Base-by-base conservation (phyloP, 441 rosid species). In the Theobroma grandiflorum region DNA sequence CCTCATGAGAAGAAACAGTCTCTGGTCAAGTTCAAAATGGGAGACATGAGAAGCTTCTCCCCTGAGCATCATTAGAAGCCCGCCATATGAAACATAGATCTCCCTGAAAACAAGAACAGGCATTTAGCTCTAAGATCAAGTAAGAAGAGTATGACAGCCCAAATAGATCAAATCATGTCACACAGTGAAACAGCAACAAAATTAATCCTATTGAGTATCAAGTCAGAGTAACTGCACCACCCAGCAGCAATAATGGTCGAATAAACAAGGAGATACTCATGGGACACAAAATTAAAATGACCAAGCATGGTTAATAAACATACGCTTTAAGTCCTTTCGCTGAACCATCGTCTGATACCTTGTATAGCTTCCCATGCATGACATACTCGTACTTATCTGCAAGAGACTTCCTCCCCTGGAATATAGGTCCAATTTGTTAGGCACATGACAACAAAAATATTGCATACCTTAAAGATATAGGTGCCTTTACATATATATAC, bases 301-400 rank as follows among this genome's bases (percentile, higher is more conserved):
- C 6, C 50, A 82, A 11, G 37, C 7, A 22, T 31, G 58, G 66
- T 15, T 58, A 4, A 64, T 16, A 80, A 53, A 65, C 97, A 76
- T 88, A 94, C 98, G 93, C 94, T 90, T 87, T 90, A 22, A 84
- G 86, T 62, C 86, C 78, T 87, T 82, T 90, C 42, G 91, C 93
- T 15, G 92, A 85, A 42, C 90, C 89, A 66, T 89, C 90, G 82
- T 96, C 97, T 18, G 93, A 80, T 78, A 94, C 91, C 91, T 93
- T 91, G 89, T 92, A 94, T 53, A 94, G 86, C 89, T 94, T 96
- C 82, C 98, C 97, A 50, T 96, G 97, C 99, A 96, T 96, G 33
- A 94, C 86, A 80, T 96, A 96, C 69, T 96, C 98, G 18, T 89
- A 93, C 87, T 94, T 94, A 79, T 93, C 98, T 3, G 98, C 98